These are phyloP conservation scores for Trypanosoma grayi DNA, from an alignment of 208 protist species.

Conservation along the genomic window DNA sequence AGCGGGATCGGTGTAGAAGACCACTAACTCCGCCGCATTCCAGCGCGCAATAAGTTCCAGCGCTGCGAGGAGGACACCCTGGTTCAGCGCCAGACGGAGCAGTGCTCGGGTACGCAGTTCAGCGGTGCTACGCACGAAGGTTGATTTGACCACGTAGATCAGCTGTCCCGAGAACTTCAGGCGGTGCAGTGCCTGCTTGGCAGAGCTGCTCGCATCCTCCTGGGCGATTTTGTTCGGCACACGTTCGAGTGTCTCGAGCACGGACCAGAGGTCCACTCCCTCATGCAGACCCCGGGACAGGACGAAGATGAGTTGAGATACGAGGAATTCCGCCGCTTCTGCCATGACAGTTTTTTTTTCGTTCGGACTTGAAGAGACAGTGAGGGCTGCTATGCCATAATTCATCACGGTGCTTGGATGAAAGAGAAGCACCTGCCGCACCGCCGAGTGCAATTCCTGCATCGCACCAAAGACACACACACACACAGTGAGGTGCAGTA, in stretches of 20 bases:
- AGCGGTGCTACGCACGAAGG: slow-evolving; percentile 26
- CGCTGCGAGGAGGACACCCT: slow-evolving; percentile 50
- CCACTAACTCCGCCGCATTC: slow-evolving; percentile 32
- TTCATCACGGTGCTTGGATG: slow-evolving; percentile 18
- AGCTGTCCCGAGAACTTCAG: slow-evolving; percentile 56
- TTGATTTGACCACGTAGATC: slow-evolving; percentile 38
- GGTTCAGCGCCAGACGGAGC: slow-evolving; percentile 57
- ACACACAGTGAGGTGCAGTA: neutral
- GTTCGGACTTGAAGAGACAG: neutral
- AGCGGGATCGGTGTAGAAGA: slow-evolving; percentile 30
- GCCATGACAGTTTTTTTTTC: slow-evolving; percentile 25
- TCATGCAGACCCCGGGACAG: slow-evolving; percentile 43
- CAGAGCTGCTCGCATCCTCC: slow-evolving; percentile 16
- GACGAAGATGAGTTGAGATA: slow-evolving; percentile 29
- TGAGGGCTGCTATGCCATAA: neutral
- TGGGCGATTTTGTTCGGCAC: slow-evolving; percentile 22
- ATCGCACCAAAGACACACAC: neutral
- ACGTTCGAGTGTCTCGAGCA: slow-evolving; percentile 48
- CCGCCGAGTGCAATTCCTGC: slow-evolving; percentile 8
- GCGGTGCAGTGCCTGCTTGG: slow-evolving; percentile 25
- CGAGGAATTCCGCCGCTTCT: slow-evolving; percentile 37
- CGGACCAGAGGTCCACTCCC: slow-evolving; percentile 45
- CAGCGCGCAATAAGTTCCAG: slow-evolving; percentile 59
- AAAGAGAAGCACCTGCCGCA: slow-evolving; percentile 19
- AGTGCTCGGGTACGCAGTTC: slow-evolving; percentile 33